phyloP scores from a whole-genome alignment of 1,139 yeast species.

The Pichia sp. region DNA sequence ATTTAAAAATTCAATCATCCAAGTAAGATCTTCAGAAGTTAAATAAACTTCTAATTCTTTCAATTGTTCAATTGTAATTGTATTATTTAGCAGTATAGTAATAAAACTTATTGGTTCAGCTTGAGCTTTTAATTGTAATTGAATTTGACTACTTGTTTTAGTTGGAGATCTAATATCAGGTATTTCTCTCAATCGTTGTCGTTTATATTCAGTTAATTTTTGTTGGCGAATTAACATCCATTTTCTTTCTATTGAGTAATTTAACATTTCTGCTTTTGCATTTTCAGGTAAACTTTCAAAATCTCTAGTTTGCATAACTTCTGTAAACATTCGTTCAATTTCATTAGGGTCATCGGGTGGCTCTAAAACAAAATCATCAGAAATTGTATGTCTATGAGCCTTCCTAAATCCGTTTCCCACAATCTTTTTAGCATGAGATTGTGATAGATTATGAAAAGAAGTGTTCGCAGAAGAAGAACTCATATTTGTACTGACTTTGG shows the following conservation, averaged over 20 bases:
- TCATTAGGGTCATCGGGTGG: slow-evolving; percentile 56
- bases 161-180: slow-evolving; percentile 13
- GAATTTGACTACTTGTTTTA: slow-evolving; percentile 12
- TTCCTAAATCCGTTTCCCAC: slow-evolving; percentile 23
- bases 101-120: slow-evolving; percentile 45
- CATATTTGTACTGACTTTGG: slow-evolving; percentile 24
- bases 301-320: slow-evolving; percentile 76
- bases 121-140: slow-evolving; percentile 14
- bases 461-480: slow-evolving; percentile 15
- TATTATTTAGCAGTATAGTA: slow-evolving; percentile 61
- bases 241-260: slow-evolving; percentile 71
- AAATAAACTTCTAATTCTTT: slow-evolving; percentile 86
- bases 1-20: slow-evolving; percentile 80
- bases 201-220: slow-evolving; percentile 66
- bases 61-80: slow-evolving; percentile 64
- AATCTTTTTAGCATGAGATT: slow-evolving; percentile 26
- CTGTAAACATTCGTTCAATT: slow-evolving; percentile 60
- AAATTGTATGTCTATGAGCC: slow-evolving; percentile 29
- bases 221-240: slow-evolving; percentile 93
- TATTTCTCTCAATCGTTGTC: slow-evolving; percentile 38
- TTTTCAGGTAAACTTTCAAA: slow-evolving; percentile 71
- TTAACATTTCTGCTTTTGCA: slow-evolving; percentile 74
- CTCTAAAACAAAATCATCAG: slow-evolving; percentile 39
- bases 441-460: slow-evolving; percentile 25
- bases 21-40: slow-evolving; percentile 83